phyloP scores from a whole-genome alignment of 371 early-diverging fungal genomes.

The Mortierella sp. region DNA sequence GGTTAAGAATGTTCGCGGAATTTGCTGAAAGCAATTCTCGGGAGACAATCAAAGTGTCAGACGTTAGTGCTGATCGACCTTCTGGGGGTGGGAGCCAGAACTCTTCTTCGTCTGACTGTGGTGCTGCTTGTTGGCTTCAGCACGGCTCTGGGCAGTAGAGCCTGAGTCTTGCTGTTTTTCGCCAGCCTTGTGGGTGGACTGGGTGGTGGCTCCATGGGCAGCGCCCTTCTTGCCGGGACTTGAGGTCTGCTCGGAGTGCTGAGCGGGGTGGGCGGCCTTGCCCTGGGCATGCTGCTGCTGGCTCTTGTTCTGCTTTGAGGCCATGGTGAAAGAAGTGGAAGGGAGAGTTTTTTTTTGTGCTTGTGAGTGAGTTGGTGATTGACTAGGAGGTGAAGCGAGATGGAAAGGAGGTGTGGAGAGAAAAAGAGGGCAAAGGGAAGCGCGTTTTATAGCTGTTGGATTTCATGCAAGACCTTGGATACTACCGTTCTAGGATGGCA shows the following conservation, averaged over 20 bases:
- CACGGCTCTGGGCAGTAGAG: background rate
- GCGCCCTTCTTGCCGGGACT: background rate
- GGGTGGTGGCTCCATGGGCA: background rate
- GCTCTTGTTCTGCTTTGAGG: slow-evolving; percentile 3
- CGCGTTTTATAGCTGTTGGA: too few relatives aligned
- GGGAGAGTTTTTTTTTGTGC: background rate
- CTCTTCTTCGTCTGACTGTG: slow-evolving; percentile 25
- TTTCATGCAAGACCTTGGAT: too few relatives aligned
- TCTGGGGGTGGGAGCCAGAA: slow-evolving; percentile 46
- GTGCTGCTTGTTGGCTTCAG: slow-evolving; percentile 22
- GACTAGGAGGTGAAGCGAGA: too few relatives aligned
- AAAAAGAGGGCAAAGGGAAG: too few relatives aligned
- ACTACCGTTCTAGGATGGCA: too few relatives aligned
- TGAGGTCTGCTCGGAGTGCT: slow-evolving; percentile 6
- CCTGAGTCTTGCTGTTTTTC: slow-evolving; percentile 11
- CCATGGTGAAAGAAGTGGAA: background rate
- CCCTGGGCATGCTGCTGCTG: slow-evolving; percentile 25
- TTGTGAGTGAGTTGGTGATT: background rate
- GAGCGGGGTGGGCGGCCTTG: slow-evolving; percentile 7
- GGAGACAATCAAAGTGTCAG: background rate
- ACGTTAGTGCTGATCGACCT: slow-evolving; percentile 27
- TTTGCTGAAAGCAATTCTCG: too few relatives aligned
- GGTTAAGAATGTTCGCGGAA: too few relatives aligned
- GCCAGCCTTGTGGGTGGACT: background rate
- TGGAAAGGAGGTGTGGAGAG: too few relatives aligned